Base-by-base conservation (phyloP, 495 filamentous ascomycete species). In the Penicillium robsamsonii region DNA sequence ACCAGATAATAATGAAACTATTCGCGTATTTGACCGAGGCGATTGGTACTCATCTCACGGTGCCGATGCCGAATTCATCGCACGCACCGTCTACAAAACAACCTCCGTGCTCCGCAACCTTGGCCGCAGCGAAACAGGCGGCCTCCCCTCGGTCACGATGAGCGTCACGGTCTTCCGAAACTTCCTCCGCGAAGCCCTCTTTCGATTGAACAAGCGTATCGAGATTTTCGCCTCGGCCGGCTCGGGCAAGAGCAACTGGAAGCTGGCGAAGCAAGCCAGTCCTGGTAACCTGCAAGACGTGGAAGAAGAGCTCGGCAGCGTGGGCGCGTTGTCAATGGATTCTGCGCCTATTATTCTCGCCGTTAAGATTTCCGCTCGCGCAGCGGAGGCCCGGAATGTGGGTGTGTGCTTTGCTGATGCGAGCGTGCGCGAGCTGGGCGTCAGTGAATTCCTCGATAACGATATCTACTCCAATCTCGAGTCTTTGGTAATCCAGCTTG, bases 371-470 rank as follows among this genome's bases (percentile, higher is more conserved):
- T 87, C 88, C 0, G 86, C 90, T 3, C 92, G 88, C 66, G 92
- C 91, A 3, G 81, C 85, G 0, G 92, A 96, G 70, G 90, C 88
- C 2, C 79, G 95, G 46, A 88, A 81, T 54, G 90, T 98, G 3
- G 94, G 94, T 12, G 92, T 97, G 24, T 97, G 94, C 73, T 99
- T 99, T 74, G 94, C 95, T 8, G 94, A 99, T 82, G 94, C 94
- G 10, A 97, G 90, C 63, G 92, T 96, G 58, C 81, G 95, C 48
- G 94, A 99, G 73, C 82, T 99, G 0, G 94, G 94, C 25, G 92
- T 99, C 37, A 95, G 89, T 79, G 94, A 99, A 68, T 99, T 99
- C 64, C 79, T 96, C 25, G 94, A 99, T 77, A 99, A 97, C 62
- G 95, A 99, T 68, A 78, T 96, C 12, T 99, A 96, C 70, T 97